These are phyloP conservation scores for Davidsoniella virescens DNA, from an alignment of 2,329 filamentous ascomycete genomes.

Conservation along the genomic window DNA sequence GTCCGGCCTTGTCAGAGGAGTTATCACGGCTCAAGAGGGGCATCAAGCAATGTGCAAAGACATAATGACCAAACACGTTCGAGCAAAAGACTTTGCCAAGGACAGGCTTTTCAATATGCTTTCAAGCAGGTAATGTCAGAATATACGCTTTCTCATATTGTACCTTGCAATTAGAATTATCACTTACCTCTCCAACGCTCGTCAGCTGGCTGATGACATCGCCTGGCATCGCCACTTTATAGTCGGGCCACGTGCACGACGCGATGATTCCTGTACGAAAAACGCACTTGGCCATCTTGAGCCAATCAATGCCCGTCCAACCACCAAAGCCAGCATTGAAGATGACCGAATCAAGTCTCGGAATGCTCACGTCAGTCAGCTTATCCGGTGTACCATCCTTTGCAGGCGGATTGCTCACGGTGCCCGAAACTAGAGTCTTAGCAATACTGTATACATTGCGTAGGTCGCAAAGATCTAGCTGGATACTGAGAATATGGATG, in stretches of 20 bases:
- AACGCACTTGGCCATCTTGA: conserved; percentile 20
- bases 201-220: conserved; percentile 5
- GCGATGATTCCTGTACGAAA: conserved; percentile 46
- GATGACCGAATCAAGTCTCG: conserved; percentile 62
- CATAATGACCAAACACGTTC: conserved; percentile 90
- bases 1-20: conserved; percentile 30
- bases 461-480: conserved; percentile 45
- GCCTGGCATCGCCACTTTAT: conserved; percentile 46
- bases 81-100: conserved; percentile 76
- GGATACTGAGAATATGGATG: conserved; percentile 41
- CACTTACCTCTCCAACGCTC: background rate
- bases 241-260: conserved; percentile 60
- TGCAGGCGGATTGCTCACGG: conserved; percentile 29
- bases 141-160: background rate
- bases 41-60: conserved; percentile 66
- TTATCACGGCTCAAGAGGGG: conserved; percentile 47
- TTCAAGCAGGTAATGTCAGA: background rate
- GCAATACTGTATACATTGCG: conserved; percentile 33
- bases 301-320: conserved; percentile 55
- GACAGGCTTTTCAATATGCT: conserved; percentile 24
- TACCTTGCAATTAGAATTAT: too few species aligned
- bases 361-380: conserved; percentile 34
- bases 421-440: conserved; percentile 27
- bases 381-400: conserved; percentile 20
- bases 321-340: conserved; percentile 83